Base-by-base conservation (phyloP, 495 filamentous ascomycete genomes). In the Tricharina praecox region DNA sequence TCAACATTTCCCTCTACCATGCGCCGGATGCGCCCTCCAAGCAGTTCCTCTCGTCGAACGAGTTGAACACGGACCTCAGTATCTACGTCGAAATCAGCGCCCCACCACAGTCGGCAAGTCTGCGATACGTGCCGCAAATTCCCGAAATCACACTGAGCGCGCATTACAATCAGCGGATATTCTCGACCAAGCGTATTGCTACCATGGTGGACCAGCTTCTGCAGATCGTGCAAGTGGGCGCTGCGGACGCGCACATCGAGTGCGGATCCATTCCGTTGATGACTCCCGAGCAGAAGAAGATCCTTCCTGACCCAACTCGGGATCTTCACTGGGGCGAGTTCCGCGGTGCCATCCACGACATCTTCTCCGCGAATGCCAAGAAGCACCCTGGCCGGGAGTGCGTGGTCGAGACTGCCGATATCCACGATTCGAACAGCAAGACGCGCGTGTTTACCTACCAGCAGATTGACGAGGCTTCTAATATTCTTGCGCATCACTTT, bases 391-490 rank as follows among this genome's bases (percentile, higher is more conserved):
- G 85, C 13, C 70, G 78, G 53, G 67, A 76, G 20, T 94, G 86
- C 54, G 83, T 96, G 8, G 68, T 85, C 2, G 88, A 95, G 58
- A 95, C 90, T 1, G 73, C 72, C 34, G 76, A 76, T 3, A 70
- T 65, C 19, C 71, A 61, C 1, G 67, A 72, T 0, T 68, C 79
- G 3, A 58, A 66, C 50, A 18, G 36, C 23, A 34, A 21, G 38
- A 59, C 70, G 38, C 69, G 87, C 41, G 62, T 69, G 23, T 96
- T 93, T 59, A 93, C 80, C 2, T 97, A 97, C 63, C 64, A 66
- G 48, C 84, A 94, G 56, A 93, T 97, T 50, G 75, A 86, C 59
- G 78, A 93, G 63, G 80, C 80, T 0, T 80, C 82, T 9, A 92
- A 93, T 57, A 70, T 75, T 9, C 66, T 96, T 3, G 80, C 81